Evolutionary conservation across 768 basidiomycete genomes (phyloP).

Genomic region (Lentinula detonsa): DNA sequence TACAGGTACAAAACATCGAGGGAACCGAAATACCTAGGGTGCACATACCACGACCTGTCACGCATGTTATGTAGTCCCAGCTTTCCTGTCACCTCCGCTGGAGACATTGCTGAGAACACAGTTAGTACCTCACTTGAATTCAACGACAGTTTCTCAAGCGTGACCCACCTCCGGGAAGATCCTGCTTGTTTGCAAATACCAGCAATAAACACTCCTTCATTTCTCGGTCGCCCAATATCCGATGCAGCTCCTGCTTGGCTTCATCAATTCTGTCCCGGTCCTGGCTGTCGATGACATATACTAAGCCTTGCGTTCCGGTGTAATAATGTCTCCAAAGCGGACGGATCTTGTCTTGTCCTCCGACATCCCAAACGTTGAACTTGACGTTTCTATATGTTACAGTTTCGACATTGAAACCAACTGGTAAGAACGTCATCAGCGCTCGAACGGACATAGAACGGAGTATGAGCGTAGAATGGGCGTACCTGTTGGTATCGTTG

Average conservation of each 20-base stretch:
- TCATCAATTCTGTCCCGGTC: constrained; percentile 95
- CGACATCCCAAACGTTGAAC: constrained; percentile 95
- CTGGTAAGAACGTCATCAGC: constrained; percentile 29
- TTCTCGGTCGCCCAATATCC: constrained; percentile 93
- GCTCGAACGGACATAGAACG: constrained; percentile 5
- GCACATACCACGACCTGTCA: constrained; percentile 98
- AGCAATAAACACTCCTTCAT: constrained; percentile 97
- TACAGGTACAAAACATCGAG: background rate
- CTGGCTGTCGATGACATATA: constrained; percentile 97
- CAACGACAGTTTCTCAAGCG: background rate
- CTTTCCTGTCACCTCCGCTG: constrained; percentile 97
- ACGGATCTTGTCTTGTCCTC: constrained; percentile 99
- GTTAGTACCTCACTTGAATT: background rate
- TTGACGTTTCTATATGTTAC: constrained; percentile 99
- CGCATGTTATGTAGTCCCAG: constrained; percentile 93
- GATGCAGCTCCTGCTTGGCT: constrained; percentile 91
- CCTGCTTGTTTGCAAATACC: constrained; percentile 99
- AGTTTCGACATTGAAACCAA: constrained; percentile 99
- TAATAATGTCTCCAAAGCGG: constrained; percentile 99
- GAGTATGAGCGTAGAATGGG: background rate
- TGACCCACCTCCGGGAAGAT: constrained; percentile 85
- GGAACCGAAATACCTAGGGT: constrained; percentile 71
- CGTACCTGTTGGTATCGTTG: constrained; percentile 93
- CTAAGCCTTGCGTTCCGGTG: constrained; percentile 96
- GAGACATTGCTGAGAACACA: constrained; percentile 80